Base-by-base conservation (phyloP, 345 rosid genomes). In the Hibiscus trionum region DNA sequence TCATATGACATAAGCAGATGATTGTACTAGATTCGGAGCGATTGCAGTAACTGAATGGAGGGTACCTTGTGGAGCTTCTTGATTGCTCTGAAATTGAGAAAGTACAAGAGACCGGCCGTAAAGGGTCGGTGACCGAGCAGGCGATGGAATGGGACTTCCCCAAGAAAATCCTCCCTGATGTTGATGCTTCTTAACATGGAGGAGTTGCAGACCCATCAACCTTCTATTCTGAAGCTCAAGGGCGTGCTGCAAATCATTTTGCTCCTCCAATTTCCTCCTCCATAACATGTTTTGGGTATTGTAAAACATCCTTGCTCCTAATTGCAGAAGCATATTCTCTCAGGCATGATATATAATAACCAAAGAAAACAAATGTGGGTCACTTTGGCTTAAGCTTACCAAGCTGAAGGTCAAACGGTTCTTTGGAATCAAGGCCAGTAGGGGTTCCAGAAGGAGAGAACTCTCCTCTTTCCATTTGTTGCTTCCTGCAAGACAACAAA, bases 151-250 rank as follows among this genome's bases (percentile, higher is more conserved):
- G 11, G 88, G 87, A 69, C 88, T 87, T 74, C 89, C 91, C 1
- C 81, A 76, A 3, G 97, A 84, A 27, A 89, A 88, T 46, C 93
- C 88, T 52, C 83, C 80, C 65, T 86, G 88, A 71, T 88, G 91
- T 53, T 87, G 88, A 77, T 88, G 91, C 78, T 87, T 89, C 83
- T 89, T 91, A 58, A 86, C 85, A 69, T 91, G 93, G 73, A 86
- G 89, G 80, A 93, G 97, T 78, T 91, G 93, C 77, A 93, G 67
- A 74, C 83, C 80, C 97, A 89, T 84, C 61, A 93, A 68, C 61
- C 96, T 90, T 76, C 89, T 89, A 64, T 83, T 86, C 59, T 93
- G 98, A 70, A 88, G 88, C 77, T 91, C 94, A 29, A 93, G 82
- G 35, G 91, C 88, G 73, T 86, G 92, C 79, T 82, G 88, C 65